phyloP scores from a whole-genome alignment of 2,329 filamentous ascomycete genomes.

The Aureobasidium sp. region DNA sequence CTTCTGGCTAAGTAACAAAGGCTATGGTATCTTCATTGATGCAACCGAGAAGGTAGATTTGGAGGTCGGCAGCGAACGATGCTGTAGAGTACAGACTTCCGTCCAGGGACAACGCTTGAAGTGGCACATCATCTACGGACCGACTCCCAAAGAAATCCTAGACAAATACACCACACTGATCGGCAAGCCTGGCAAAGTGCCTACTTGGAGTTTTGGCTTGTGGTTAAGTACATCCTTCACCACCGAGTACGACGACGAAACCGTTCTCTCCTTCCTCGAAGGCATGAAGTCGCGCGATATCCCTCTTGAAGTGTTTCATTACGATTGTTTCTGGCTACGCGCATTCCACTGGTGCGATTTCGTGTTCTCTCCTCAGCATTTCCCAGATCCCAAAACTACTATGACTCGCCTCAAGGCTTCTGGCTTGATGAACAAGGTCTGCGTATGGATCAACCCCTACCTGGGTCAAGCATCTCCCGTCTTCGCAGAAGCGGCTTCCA shows the following conservation, averaged over 20 bases:
- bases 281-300: conserved; percentile 58
- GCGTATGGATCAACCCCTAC: conserved; percentile 71
- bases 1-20: conserved; percentile 62
- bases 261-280: conserved; percentile 58
- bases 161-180: conserved; percentile 59
- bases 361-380: conserved; percentile 57
- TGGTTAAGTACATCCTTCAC: conserved; percentile 73
- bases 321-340: conserved; percentile 71
- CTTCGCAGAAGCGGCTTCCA: conserved; percentile 55
- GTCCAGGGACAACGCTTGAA: conserved; percentile 61
- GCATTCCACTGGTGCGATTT: conserved; percentile 70
- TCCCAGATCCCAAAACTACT: conserved; percentile 58
- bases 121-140: conserved; percentile 66
- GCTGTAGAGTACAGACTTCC: conserved; percentile 59
- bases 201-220: conserved; percentile 66
- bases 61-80: conserved; percentile 67
- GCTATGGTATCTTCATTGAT: conserved; percentile 71
- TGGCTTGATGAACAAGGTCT: conserved; percentile 52
- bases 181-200: conserved; percentile 55
- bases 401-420: conserved; percentile 55
- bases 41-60: conserved; percentile 60
- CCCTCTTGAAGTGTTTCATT: conserved; percentile 64
- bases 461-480: conserved; percentile 60
- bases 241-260: conserved; percentile 61
- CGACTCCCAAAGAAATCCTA: conserved; percentile 62